Evolutionary conservation across 2,329 filamentous ascomycete species (phyloP), one percentile per base, ranked within the genome.

Genomic region (Metarhizium brunneum): DNA sequence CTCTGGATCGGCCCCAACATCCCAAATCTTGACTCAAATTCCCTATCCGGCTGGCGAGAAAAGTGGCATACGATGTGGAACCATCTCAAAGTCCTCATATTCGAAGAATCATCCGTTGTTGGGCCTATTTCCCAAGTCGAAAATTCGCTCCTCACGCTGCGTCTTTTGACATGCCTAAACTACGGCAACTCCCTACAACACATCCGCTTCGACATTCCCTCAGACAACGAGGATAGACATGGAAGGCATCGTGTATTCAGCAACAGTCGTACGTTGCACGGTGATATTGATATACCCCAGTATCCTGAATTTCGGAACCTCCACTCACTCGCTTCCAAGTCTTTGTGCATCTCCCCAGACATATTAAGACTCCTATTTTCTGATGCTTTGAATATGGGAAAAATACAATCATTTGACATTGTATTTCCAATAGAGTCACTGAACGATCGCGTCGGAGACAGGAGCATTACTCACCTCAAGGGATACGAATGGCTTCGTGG

Each of bases 401-500:
- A 62, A 14, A 61, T 74, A 4, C 61, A 66, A 35, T 67, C 67
- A 0, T 62, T 73, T 14, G 71, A 72, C 54, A 64, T 73, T 18
- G 64, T 68, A 2, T 73, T 73, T 54, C 69, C 68, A 2, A 60
- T 64, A 1, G 63, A 66, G 2, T 38, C 57, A 18, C 51, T 65
- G 35, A 54, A 62, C 13, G 61, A 59, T 6, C 59, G 54, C 2
- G 50, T 56, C n/a, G 70, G 68, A 13, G 54, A 58, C n/a, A 52
- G 52, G n/a, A 66, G 65, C 54, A 56, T 58, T 11, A 55, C 63
- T 14, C 66, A 72, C 54, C 59, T 74, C 13, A 52, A 61, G 16
- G 59, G 62, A 2, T 68, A 69, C 55, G 58, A 57, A 6, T 75
- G 72, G 71, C 62, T 75, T 2, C 62, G 65, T 14, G 71, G 71